Percentiles rank a stretch among this genome's conserved stretches.
Conservation (phyloP, 306 rosid species). For the Cicer judaicum region DNA sequence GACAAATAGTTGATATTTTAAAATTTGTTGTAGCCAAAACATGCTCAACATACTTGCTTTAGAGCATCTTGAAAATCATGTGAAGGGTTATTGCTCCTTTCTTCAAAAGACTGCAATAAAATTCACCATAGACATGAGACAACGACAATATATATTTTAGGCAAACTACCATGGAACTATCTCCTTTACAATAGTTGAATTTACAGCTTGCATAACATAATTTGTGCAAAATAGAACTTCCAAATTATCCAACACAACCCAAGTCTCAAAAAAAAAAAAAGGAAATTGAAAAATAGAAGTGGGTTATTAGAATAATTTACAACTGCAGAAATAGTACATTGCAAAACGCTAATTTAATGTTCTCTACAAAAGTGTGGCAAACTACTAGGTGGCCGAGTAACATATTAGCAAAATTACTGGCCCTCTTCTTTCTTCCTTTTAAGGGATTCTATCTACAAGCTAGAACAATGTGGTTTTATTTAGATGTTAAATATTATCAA, state of each 20-base stretch:
- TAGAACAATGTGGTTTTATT: conserved; percentile 25
- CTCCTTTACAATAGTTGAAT: conserved; percentile 31
- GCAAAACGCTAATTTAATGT: conserved; percentile 8
- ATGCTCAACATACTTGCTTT: conserved; percentile 55
- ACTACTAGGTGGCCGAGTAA: neutral
- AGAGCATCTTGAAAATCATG: conserved; percentile 69
- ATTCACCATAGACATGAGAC: conserved; percentile 33
- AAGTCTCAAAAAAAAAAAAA: conserved; percentile 25
- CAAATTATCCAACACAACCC: conserved; percentile 35
- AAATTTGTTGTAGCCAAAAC: conserved; percentile 31
- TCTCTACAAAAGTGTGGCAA: conserved; percentile 2
- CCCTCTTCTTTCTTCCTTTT: conserved; percentile 32
- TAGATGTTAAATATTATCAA: conserved; percentile 33
- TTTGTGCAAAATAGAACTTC: neutral
- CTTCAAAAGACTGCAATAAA: conserved; percentile 60
- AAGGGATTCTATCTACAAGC: conserved; percentile 15
- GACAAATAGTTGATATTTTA: conserved; percentile 27
- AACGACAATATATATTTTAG: conserved; percentile 4
- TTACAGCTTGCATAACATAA: conserved; percentile 28
- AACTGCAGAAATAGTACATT: conserved; percentile 10
- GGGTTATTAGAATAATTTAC: conserved; percentile 22
- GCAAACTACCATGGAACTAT: conserved; percentile 18
- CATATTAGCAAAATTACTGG: conserved; percentile 2
- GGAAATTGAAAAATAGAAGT: neutral
- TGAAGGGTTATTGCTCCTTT: conserved; percentile 62